A percentile compares a stretch with the other conserved stretches of the same genome.
phyloP scores from a whole-genome alignment of 805 yeast species.

The Cyberlindnera japonica region DNA sequence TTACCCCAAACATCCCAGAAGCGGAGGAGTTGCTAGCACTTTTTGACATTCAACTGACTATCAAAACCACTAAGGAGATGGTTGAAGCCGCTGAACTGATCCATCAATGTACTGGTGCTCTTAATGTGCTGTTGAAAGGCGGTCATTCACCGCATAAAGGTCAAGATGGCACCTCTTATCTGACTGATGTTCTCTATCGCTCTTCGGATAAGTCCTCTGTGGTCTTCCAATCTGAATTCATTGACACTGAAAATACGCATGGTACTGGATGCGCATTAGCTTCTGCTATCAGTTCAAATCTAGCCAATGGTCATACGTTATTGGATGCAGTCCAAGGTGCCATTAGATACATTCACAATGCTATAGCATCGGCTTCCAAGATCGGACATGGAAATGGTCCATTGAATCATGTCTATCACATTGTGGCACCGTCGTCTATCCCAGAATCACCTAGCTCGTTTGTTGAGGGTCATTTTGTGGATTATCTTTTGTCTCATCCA shows the following conservation, averaged over 20 bases:
- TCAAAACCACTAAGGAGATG: conserved; percentile 39
- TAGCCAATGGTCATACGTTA: conserved; percentile 53
- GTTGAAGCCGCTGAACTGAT: conserved; percentile 37
- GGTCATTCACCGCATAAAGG: conserved; percentile 61
- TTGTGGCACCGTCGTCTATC: conserved; percentile 18
- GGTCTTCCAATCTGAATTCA: conserved; percentile 44
- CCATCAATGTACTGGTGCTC: conserved; percentile 37
- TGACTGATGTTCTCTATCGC: conserved; percentile 54
- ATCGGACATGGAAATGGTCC: conserved; percentile 67
- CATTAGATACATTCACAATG: conserved; percentile 64
- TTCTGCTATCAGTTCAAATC: conserved; percentile 71
- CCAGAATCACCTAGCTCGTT: conserved; percentile 5
- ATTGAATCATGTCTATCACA: conserved; percentile 56
- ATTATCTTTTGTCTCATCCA: conserved; percentile 55
- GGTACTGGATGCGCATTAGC: conserved; percentile 92
- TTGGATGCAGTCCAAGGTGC: conserved; percentile 50
- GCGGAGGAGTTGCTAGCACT: conserved; percentile 43
- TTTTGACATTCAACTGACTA: conserved; percentile 26
- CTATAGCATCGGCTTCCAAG: conserved; percentile 44
- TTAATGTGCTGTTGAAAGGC: conserved; percentile 68
- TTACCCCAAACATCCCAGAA: conserved; percentile 77
- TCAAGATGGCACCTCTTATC: conserved; percentile 28
- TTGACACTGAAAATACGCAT: conserved; percentile 58
- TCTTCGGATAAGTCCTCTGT: conserved; percentile 34
- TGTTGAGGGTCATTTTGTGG: conserved; percentile 34